These are phyloP conservation scores for Vitis rupestris DNA, from an alignment of 164 flowering plant genomes.

Conservation along the genomic window DNA sequence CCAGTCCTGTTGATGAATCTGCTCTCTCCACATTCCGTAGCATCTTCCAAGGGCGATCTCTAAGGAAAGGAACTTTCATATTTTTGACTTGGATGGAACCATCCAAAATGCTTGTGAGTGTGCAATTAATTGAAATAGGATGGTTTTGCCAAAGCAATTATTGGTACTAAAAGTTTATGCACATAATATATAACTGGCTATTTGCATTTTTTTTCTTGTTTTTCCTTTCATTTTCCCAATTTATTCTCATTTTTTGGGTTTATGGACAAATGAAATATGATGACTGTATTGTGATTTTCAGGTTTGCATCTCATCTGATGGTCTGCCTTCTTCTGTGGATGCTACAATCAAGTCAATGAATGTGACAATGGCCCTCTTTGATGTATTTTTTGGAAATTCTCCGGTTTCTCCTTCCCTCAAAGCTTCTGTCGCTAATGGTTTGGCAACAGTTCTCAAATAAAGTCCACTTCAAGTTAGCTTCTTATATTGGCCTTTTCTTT, in stretches of 20 bases:
- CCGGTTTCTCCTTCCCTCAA: slow-evolving; percentile 85
- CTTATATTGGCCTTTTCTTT: not conserved
- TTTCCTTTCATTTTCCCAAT: not conserved
- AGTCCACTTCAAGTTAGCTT: slow-evolving; percentile 7
- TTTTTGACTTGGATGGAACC: slow-evolving; percentile 77
- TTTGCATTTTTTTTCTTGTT: not conserved
- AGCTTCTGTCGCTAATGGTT: slow-evolving; percentile 59
- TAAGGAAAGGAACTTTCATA: slow-evolving; percentile 76
- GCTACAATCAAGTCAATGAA: slow-evolving; percentile 65
- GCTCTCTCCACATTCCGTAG: slow-evolving; percentile 71
- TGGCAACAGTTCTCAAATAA: slow-evolving; percentile 47
- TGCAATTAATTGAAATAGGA: not conserved
- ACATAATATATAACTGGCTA: no score
- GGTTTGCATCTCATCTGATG: slow-evolving; percentile 66
- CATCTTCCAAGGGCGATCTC: slow-evolving; percentile 67
- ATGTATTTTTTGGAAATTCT: slow-evolving; percentile 69
- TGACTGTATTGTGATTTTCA: slow-evolving; percentile 25
- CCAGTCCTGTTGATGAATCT: slow-evolving; percentile 55
- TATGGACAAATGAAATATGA: no score
- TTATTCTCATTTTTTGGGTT: not conserved
- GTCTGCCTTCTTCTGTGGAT: slow-evolving; percentile 58
- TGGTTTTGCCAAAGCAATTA: no score
- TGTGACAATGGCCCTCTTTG: slow-evolving; percentile 65
- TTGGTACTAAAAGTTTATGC: no score
- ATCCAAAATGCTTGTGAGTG: slow-evolving; percentile 76